Conservation (phyloP, 73 alveolate genomes). For the Blepharisma stoltei region DNA sequence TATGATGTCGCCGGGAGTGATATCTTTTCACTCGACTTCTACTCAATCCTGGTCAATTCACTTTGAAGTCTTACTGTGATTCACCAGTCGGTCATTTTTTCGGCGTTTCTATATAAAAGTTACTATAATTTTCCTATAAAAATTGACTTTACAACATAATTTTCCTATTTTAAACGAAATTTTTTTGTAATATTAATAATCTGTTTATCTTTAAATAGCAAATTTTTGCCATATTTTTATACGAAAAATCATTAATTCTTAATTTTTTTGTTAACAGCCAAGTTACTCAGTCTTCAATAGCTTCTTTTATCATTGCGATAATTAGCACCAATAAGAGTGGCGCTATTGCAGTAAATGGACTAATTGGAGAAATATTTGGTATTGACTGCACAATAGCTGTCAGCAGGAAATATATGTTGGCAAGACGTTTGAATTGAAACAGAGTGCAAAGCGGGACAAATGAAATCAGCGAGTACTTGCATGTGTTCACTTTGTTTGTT, state of each 20-base stretch:
- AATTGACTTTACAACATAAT: slow-evolving; percentile 13
- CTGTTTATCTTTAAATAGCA: slow-evolving; percentile 42
- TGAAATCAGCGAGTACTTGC: slow-evolving; percentile 62
- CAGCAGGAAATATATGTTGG: slow-evolving; percentile 71
- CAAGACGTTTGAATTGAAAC: slow-evolving; percentile 67
- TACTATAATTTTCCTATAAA: background rate
- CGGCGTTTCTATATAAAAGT: slow-evolving; percentile 39
- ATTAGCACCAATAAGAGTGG: slow-evolving; percentile 94
- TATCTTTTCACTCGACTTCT: slow-evolving; percentile 36
- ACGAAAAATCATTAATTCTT: too few species aligned
- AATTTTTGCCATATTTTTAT: too few species aligned
- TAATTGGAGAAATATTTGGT: slow-evolving; percentile 83
- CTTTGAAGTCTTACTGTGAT: slow-evolving; percentile 34
- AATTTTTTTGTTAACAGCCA: too few species aligned
- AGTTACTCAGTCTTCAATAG: slow-evolving; percentile 91
- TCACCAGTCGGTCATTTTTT: slow-evolving; percentile 31
- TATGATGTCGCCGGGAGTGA: slow-evolving; percentile 83
- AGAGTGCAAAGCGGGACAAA: slow-evolving; percentile 66
- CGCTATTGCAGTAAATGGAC: slow-evolving; percentile 90
- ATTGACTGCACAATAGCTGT: slow-evolving; percentile 79
- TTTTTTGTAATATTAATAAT: background rate
- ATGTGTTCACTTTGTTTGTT: slow-evolving; percentile 72
- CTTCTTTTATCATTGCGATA: slow-evolving; percentile 95
- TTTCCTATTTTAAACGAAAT: background rate
- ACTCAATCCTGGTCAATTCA: background rate